Evolutionary conservation across 2,329 filamentous ascomycete species (phyloP), one percentile per base, ranked within the genome.

Genomic region (Furcasterigmium sp.): DNA sequence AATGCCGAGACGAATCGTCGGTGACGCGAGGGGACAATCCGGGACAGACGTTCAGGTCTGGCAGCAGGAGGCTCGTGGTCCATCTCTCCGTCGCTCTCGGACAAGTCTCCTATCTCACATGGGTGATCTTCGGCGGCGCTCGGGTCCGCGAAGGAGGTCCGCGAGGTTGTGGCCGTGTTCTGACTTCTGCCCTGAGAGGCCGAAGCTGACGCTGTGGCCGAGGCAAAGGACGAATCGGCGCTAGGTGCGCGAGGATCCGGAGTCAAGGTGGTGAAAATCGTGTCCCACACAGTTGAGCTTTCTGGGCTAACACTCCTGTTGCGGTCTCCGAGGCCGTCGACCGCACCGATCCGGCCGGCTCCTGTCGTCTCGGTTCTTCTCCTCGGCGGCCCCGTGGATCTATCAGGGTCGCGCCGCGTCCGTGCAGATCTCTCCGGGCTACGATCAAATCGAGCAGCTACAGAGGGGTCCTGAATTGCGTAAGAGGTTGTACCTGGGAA

Each of bases 261-360:
- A 0, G 86, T 84, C 47, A 96, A 76, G 0, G 87, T 94, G 7
- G 78, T 84, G 45, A 90, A 70, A 42, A 96, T 80, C 3, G 83
- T 88, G 46, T 91, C 85, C 91, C 91, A 96, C 2, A 73, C 72
- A n/a, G n/a, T n/a, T n/a, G n/a, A n/a, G n/a, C n/a, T n/a, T 42
- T 85, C 84, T 1, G 85, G 84, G 57, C 84, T 90, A n/a, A 88
- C 67, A 61, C 89, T 95, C 53, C 89, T 81, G 49, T 88, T 80
- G 46, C 90, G 85, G 63, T 95, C 89, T 29, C 89, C 90, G 14
- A 95, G 75, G 4, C 89, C 89, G 61, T 94, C 84, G 2, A 85
- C 46, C 38, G 35, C 42, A 15, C 26, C 34, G 14, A 41, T 30
- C 18, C 37, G 38, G 37, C 48, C 30, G 35, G 41, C 26, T 26